Conservation (phyloP, 305 asterid genomes). For the Plantago lanceolata region DNA sequence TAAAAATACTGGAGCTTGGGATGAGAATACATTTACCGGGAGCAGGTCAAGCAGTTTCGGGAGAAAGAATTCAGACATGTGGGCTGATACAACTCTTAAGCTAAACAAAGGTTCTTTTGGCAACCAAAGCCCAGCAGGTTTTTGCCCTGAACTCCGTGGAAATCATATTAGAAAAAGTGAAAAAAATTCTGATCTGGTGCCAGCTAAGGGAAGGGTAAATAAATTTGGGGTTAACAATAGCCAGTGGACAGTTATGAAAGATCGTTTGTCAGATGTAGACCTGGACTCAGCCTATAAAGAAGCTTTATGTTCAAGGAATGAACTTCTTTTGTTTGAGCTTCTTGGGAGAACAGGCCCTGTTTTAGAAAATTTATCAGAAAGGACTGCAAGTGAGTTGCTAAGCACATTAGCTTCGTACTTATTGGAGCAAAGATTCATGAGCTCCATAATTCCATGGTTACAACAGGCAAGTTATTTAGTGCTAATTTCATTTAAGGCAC, state of each 20-base stretch:
- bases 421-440: conserved; percentile 66
- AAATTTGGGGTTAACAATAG: conserved; percentile 42
- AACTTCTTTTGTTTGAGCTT: conserved; percentile 73
- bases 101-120: conserved; percentile 42
- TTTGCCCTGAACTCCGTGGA: conserved; percentile 37
- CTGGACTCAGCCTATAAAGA: conserved; percentile 74
- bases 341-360: conserved; percentile 87
- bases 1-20: conserved; percentile 47
- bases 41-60: conserved; percentile 47
- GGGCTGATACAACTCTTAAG: conserved; percentile 52
- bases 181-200: conserved; percentile 38
- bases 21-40: conserved; percentile 42
- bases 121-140: conserved; percentile 29
- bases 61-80: conserved; percentile 46
- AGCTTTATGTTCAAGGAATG: conserved; percentile 69
- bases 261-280: conserved; percentile 56
- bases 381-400: conserved; percentile 59
- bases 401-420: conserved; percentile 58
- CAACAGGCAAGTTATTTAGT: conserved; percentile 68
- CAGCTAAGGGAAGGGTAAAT: conserved; percentile 39
- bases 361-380: conserved; percentile 62
- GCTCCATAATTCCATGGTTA: conserved; percentile 80
- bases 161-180: conserved; percentile 30
- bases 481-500: neutral
- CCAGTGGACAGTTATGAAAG: conserved; percentile 52